phyloP scores from a whole-genome alignment of 129 eudicot genomes.

The Escallonia rubra region DNA sequence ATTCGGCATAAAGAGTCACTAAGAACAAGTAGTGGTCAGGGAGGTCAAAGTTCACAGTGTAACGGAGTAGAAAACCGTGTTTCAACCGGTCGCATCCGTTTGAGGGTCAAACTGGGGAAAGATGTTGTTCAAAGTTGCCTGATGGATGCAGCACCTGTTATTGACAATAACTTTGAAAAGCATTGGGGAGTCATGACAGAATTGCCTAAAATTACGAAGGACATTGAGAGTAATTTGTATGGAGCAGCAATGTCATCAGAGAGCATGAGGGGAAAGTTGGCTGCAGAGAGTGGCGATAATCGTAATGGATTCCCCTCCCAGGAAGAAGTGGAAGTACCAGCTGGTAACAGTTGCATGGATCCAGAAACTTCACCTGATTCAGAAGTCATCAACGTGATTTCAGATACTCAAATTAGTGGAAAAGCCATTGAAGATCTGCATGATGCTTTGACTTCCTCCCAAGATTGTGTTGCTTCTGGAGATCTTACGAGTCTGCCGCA shows the following conservation, averaged over 20 bases:
- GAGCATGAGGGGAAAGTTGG: slow-evolving; percentile 2
- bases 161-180: slow-evolving; percentile 26
- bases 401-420: slow-evolving; percentile 38
- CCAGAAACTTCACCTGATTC: slow-evolving; percentile 95
- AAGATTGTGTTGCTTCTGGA: slow-evolving; percentile 29
- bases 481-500: slow-evolving; percentile 13
- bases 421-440: slow-evolving; percentile 34
- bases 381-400: slow-evolving; percentile 70
- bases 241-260: slow-evolving; percentile 12
- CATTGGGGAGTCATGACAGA: slow-evolving; percentile 18
- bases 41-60: slow-evolving; percentile 15
- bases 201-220: slow-evolving; percentile 17
- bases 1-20: slow-evolving; percentile 12
- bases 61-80: slow-evolving; percentile 21
- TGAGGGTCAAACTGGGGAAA: slow-evolving; percentile 63
- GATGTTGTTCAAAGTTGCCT: slow-evolving; percentile 23
- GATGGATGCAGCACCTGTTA: slow-evolving; percentile 24
- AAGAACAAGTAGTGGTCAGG: slow-evolving; percentile 20
- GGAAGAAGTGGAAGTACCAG: slow-evolving; percentile 26
- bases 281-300: slow-evolving; percentile 5
- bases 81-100: slow-evolving; percentile 44
- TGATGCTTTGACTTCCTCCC: slow-evolving; percentile 19
- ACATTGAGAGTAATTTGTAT: slow-evolving; percentile 15
- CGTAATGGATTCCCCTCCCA: slow-evolving; percentile 9
- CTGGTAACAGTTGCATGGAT: slow-evolving; percentile 47